These are phyloP conservation scores for Sphagnum fallax DNA, from an alignment of 228 moss, liverwort and hornwort species.

Conservation along the genomic window DNA sequence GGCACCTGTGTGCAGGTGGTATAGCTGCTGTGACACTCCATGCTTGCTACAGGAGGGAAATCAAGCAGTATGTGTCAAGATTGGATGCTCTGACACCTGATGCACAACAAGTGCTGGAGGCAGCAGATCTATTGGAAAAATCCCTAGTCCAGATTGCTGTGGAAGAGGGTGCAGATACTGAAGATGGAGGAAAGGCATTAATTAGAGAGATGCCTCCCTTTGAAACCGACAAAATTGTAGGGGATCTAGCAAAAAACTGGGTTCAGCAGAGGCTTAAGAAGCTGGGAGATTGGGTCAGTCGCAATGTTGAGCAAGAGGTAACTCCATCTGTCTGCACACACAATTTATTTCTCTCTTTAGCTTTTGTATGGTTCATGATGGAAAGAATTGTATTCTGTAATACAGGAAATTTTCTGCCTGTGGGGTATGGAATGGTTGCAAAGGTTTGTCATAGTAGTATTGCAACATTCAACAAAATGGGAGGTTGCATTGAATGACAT, in stretches of 20 bases:
- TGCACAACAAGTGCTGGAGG: slow-evolving; percentile 63
- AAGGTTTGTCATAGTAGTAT: no score
- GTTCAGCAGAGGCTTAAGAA: slow-evolving; percentile 49
- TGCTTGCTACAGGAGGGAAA: slow-evolving; percentile 65
- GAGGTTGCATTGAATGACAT: no score
- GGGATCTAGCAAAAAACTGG: slow-evolving; percentile 74
- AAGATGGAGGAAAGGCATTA: slow-evolving; percentile 87
- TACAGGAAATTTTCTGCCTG: no score
- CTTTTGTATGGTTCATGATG: not conserved
- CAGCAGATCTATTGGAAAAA: slow-evolving; percentile 69
- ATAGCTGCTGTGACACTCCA: slow-evolving; percentile 86
- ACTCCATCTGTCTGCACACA: not conserved
- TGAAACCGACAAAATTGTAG: slow-evolving; percentile 62
- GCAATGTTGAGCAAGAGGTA: slow-evolving; percentile 77
- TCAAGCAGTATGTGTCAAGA: slow-evolving; percentile 51
- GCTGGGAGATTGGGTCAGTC: slow-evolving; percentile 52
- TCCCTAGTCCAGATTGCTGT: slow-evolving; percentile 76
- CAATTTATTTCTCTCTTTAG: not conserved
- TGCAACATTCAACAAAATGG: no score
- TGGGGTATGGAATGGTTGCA: no score
- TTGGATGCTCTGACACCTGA: slow-evolving; percentile 53
- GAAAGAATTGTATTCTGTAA: not conserved
- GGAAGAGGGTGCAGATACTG: slow-evolving; percentile 77
- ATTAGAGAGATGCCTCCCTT: slow-evolving; percentile 89
- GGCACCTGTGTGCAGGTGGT: slow-evolving; percentile 79